Evolutionary conservation across 306 rosid genomes (phyloP).

Genomic region (Glycyrrhiza uralensis): DNA sequence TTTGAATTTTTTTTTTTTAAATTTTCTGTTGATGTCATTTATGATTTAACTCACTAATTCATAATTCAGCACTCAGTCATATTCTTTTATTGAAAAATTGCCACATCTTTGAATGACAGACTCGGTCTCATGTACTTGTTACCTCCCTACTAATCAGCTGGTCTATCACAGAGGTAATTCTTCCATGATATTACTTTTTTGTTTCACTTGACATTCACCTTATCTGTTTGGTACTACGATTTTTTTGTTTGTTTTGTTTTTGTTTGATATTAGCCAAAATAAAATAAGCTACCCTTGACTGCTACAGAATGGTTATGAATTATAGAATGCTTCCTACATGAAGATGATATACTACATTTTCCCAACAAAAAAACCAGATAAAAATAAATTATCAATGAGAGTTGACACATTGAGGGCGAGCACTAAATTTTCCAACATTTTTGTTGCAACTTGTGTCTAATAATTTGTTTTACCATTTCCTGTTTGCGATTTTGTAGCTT

Average conservation of each 20-base stretch:
- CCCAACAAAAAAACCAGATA: neutral
- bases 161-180: slow-evolving; percentile 85
- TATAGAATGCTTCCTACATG: neutral
- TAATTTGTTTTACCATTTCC: neutral
- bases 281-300: neutral
- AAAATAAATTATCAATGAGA: neutral
- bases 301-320: neutral
- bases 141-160: slow-evolving; percentile 71
- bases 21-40: neutral
- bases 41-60: too few species aligned
- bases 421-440: neutral
- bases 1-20: neutral
- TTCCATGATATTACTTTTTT: slow-evolving; percentile 1
- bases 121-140: slow-evolving; percentile 54
- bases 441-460: neutral
- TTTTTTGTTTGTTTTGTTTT: slow-evolving; percentile 10
- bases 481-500: neutral
- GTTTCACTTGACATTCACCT: neutral
- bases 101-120: slow-evolving; percentile 40
- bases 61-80: neutral
- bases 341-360: neutral
- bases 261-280: neutral
- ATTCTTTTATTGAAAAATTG: neutral
- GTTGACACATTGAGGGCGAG: neutral
- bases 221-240: neutral